A percentile compares a stretch with the other conserved stretches of the same genome.
phyloP scores from a whole-genome alignment of 768 basidiomycete genomes.

The Suillus brevipes region DNA sequence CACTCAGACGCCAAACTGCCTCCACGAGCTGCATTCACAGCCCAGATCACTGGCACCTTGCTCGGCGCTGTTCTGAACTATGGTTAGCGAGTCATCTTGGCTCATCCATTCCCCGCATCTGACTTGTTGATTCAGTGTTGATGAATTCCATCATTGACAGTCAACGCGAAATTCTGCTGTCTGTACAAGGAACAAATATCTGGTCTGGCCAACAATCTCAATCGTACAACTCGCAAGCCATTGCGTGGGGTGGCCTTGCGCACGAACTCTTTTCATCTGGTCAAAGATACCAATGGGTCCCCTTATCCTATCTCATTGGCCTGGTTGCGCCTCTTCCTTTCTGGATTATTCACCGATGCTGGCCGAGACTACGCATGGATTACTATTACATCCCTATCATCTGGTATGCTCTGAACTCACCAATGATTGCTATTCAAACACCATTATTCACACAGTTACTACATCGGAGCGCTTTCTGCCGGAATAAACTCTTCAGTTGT shows the following conservation, averaged over 20 bases:
- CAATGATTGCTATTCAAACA: slow-evolving; percentile 1
- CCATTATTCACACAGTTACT: slow-evolving; percentile 14
- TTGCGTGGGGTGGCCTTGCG: slow-evolving; percentile 41
- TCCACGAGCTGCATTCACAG: slow-evolving; percentile 62
- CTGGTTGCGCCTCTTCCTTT: slow-evolving; percentile 40
- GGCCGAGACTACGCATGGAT: slow-evolving; percentile 32
- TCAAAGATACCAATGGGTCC: slow-evolving; percentile 40
- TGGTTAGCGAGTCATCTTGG: slow-evolving; percentile 24
- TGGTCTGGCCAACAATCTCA: slow-evolving; percentile 35
- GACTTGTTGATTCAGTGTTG: slow-evolving; percentile 38
- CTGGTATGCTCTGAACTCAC: slow-evolving; percentile 17
- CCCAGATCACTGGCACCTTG: slow-evolving; percentile 56
- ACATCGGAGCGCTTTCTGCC: slow-evolving; percentile 17
- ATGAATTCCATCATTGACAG: slow-evolving; percentile 60
- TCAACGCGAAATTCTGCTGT: slow-evolving; percentile 51
- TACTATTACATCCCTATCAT: slow-evolving; percentile 32
- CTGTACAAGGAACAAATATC: slow-evolving; percentile 50
- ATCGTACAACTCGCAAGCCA: slow-evolving; percentile 33
- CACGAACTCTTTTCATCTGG: slow-evolving; percentile 34
- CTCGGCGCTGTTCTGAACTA: slow-evolving; percentile 52
- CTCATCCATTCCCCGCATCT: not conserved
- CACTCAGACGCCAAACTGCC: slow-evolving; percentile 50
- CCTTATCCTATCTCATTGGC: slow-evolving; percentile 36
- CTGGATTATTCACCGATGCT: slow-evolving; percentile 39
- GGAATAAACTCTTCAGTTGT: slow-evolving; percentile 31